Conservation (phyloP, 306 rosid genomes). For the Gleditsia sinensis region DNA sequence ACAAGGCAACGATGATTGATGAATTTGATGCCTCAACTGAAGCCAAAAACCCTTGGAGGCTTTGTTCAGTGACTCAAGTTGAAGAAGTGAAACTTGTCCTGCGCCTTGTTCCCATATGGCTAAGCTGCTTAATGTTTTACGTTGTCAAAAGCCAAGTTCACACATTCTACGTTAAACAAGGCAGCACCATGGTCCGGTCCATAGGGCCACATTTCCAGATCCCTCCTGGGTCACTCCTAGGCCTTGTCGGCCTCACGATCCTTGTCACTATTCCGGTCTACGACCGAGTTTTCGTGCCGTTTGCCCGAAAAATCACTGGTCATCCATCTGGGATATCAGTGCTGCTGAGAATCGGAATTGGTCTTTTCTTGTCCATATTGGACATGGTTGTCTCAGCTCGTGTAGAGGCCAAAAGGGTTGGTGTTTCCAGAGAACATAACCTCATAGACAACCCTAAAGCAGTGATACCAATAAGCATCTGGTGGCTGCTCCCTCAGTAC, state of each 20-base stretch:
- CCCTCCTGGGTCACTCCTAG: constrained; percentile 71
- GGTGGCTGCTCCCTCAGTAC: constrained; percentile 90
- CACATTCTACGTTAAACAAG: constrained; percentile 74
- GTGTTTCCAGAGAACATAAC: constrained; percentile 27
- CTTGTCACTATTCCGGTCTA: constrained; percentile 54
- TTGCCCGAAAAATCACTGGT: constrained; percentile 37
- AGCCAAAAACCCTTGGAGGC: constrained; percentile 64
- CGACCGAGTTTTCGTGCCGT: constrained; percentile 55
- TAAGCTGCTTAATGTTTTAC: constrained; percentile 56
- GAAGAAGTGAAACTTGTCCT: constrained; percentile 72
- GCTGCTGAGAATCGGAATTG: constrained; percentile 52
- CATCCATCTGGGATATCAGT: constrained; percentile 51
- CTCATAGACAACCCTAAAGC: constrained; percentile 44
- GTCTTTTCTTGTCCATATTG: constrained; percentile 49
- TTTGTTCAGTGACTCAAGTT: constrained; percentile 69
- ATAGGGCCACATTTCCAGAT: constrained; percentile 53
- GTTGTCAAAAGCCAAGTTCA: constrained; percentile 57
- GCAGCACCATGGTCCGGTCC: constrained; percentile 51
- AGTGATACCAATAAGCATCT: constrained; percentile 52
- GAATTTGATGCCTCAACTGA: constrained; percentile 46
- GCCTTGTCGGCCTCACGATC: constrained; percentile 51
- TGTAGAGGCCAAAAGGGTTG: constrained; percentile 49
- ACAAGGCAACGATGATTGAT: constrained; percentile 67
- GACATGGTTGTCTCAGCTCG: constrained; percentile 50
- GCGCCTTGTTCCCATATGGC: constrained; percentile 75